Evolutionary conservation across 2,329 filamentous ascomycete species (phyloP).

Genomic region (Cephalotrichum gorgonifer): DNA sequence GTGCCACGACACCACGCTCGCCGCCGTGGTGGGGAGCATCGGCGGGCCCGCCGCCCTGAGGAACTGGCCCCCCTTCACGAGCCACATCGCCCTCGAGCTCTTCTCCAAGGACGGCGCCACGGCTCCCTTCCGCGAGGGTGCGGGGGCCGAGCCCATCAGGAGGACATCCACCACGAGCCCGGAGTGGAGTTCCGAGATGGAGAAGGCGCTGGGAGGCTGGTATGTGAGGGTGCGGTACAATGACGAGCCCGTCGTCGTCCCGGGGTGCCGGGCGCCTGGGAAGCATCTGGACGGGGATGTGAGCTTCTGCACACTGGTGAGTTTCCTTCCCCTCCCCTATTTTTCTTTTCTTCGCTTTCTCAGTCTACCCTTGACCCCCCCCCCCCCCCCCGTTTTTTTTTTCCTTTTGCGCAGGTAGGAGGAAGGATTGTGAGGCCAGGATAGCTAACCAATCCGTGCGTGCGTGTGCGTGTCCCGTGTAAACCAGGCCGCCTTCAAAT

Average conservation of each 20-base stretch:
- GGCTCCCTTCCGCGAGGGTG: constrained; percentile 13
- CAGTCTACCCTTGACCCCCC: too few relatives aligned
- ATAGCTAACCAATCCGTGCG: too few relatives aligned
- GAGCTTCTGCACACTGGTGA: constrained; percentile 78
- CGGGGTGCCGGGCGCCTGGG: constrained; percentile 64
- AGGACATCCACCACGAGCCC: constrained; percentile 32
- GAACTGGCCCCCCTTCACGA: constrained; percentile 88
- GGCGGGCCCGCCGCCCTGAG: constrained; percentile 60
- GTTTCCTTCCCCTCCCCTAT: constrained; percentile 14
- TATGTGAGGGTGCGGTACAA: constrained; percentile 91
- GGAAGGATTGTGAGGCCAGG: too few relatives aligned
- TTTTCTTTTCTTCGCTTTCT: constrained; percentile 9
- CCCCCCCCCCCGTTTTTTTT: neutral
- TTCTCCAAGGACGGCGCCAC: constrained; percentile 43
- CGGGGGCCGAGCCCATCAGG: constrained; percentile 11
- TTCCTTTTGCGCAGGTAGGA: constrained; percentile 6
- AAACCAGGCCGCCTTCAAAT: constrained; percentile 81
- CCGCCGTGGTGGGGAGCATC: constrained; percentile 63
- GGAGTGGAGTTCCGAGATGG: constrained; percentile 48
- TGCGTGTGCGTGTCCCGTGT: too few relatives aligned
- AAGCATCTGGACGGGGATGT: constrained; percentile 83
- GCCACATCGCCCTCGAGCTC: constrained; percentile 82
- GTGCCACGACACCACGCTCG: constrained; percentile 90
- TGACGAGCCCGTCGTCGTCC: constrained; percentile 69
- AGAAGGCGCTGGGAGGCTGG: constrained; percentile 56